These are phyloP conservation scores for Crucibulum laeve DNA, from an alignment of 768 basidiomycete genomes.

Conservation along the genomic window DNA sequence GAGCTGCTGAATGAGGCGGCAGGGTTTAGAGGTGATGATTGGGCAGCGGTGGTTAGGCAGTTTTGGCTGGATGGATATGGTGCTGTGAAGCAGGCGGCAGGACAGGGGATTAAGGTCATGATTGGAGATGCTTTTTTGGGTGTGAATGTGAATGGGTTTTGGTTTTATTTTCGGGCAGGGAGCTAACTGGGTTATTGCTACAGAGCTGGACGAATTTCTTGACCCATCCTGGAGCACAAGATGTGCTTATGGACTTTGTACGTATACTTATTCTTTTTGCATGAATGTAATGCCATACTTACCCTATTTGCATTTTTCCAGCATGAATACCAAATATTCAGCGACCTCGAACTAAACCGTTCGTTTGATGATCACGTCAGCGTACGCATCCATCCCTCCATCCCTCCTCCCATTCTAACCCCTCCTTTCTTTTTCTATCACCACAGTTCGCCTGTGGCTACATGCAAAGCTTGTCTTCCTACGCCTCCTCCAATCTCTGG, in stretches of 20 bases:
- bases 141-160: conserved; percentile 33
- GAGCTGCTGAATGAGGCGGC: conserved; percentile 72
- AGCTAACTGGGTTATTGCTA: conserved; percentile 4
- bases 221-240: conserved; percentile 45
- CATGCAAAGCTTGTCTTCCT: conserved; percentile 38
- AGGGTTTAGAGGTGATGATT: conserved; percentile 41
- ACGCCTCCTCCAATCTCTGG: conserved; percentile 56
- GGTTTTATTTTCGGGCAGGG: neutral
- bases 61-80: conserved; percentile 62
- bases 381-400: conserved; percentile 24
- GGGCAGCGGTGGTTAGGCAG: conserved; percentile 38
- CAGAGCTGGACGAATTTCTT: conserved; percentile 61
- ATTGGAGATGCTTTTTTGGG: conserved; percentile 71
- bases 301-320: conserved; percentile 14
- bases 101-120: conserved; percentile 52
- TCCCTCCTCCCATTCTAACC: neutral
- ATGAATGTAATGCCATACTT: neutral
- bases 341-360: conserved; percentile 46
- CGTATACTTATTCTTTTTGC: conserved; percentile 9
- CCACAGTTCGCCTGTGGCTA: conserved; percentile 53
- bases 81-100: conserved; percentile 47
- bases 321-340: conserved; percentile 78
- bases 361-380: conserved; percentile 53
- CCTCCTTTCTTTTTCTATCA: neutral
- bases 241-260: conserved; percentile 66